Conservation (phyloP, 179 eudicot genomes). For the Gypsophila paniculata region DNA sequence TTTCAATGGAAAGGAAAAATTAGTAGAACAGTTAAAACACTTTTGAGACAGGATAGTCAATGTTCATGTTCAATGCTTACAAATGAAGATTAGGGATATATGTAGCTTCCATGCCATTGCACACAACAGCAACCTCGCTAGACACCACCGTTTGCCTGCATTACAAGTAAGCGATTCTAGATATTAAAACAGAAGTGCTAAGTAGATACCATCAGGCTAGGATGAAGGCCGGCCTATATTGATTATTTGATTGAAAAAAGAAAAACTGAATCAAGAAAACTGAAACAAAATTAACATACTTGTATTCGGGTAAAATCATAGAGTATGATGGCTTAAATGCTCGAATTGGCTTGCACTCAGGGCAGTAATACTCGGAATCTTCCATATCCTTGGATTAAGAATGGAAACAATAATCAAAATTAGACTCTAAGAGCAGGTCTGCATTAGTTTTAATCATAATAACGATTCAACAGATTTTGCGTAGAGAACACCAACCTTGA, state of each 20-base stretch:
- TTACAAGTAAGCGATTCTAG: conserved; percentile 24
- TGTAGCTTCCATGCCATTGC: conserved; percentile 78
- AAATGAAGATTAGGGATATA: conserved; percentile 66
- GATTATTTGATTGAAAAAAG: conserved; percentile 7
- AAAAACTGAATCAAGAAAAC: neutral
- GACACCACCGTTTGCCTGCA: conserved; percentile 41
- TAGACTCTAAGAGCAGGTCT: conserved; percentile 5
- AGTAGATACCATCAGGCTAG: neutral
- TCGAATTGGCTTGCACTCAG: conserved; percentile 61
- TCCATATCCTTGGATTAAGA: conserved; percentile 51
- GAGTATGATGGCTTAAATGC: conserved; percentile 33
- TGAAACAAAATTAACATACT: conserved; percentile 52
- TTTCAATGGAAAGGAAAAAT: neutral
- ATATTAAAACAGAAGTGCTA: conserved; percentile 11
- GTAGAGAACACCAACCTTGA: conserved; percentile 52
- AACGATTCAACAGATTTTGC: neutral
- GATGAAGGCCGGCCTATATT: neutral
- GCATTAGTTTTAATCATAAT: neutral
- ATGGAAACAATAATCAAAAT: neutral
- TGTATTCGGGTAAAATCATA: conserved; percentile 29
- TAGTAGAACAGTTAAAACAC: neutral
- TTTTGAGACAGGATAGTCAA: neutral
- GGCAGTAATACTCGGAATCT: conserved; percentile 66
- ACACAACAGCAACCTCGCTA: conserved; percentile 62
- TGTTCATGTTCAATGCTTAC: conserved; percentile 43